Evolutionary conservation across 805 yeast genomes (phyloP).

Genomic region (Yamadazyma tumulicola): DNA sequence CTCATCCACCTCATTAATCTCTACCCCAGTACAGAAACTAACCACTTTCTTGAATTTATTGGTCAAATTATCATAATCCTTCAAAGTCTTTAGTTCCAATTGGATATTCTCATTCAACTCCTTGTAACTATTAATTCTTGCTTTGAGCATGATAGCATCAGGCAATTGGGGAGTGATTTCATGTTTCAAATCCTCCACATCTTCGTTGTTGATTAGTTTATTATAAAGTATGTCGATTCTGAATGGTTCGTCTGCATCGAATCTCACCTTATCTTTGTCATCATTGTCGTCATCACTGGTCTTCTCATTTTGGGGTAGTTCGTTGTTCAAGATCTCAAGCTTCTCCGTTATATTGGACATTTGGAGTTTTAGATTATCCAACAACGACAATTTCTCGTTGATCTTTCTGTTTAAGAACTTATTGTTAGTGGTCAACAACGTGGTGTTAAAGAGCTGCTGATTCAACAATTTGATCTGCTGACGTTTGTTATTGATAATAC

Average conservation of each 20-base stretch:
- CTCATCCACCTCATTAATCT: slow-evolving; percentile 72
- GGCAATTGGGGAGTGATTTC: slow-evolving; percentile 38
- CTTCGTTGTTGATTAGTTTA: slow-evolving; percentile 35
- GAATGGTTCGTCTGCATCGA: slow-evolving; percentile 92
- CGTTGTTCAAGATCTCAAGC: slow-evolving; percentile 24
- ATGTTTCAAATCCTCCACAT: slow-evolving; percentile 3
- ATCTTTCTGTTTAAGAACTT: slow-evolving; percentile 34
- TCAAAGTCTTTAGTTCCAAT: slow-evolving; percentile 49
- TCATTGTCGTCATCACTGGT: slow-evolving; percentile 32
- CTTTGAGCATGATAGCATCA: slow-evolving; percentile 51
- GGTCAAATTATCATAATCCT: slow-evolving; percentile 38
- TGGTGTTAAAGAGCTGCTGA: slow-evolving; percentile 35
- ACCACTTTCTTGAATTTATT: slow-evolving; percentile 83
- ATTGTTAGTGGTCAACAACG: slow-evolving; percentile 42
- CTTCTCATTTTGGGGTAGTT: slow-evolving; percentile 30
- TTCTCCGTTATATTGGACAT: slow-evolving; percentile 39
- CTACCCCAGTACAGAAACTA: slow-evolving; percentile 85
- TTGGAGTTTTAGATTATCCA: slow-evolving; percentile 52
- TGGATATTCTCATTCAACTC: slow-evolving; percentile 61
- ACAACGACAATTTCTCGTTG: slow-evolving; percentile 29
- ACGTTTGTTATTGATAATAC: slow-evolving; percentile 31
- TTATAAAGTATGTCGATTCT: slow-evolving; percentile 59
- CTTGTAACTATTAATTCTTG: slow-evolving; percentile 77
- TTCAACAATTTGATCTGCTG: slow-evolving; percentile 34
- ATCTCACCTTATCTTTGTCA: slow-evolving; percentile 52